Evolutionary conservation across 768 basidiomycete genomes (phyloP).

Genomic region (Boletus rufocinnamomeus): DNA sequence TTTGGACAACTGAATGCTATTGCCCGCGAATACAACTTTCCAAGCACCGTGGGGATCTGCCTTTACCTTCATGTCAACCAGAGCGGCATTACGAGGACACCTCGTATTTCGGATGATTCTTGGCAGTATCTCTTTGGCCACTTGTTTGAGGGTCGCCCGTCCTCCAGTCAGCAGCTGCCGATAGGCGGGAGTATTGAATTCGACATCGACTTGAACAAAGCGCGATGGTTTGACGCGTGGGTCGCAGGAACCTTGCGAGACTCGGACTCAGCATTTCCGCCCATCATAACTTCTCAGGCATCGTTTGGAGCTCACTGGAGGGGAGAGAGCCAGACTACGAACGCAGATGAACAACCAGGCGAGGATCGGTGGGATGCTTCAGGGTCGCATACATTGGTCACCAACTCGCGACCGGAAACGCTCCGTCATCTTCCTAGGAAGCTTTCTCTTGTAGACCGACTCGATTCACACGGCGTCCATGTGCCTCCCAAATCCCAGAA

Average conservation of each 20-base stretch:
- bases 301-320: slow-evolving; percentile 46
- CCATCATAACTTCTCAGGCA: slow-evolving; percentile 39
- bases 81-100: slow-evolving; percentile 54
- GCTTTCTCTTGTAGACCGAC: slow-evolving; percentile 67
- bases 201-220: slow-evolving; percentile 75
- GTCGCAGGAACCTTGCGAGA: slow-evolving; percentile 52
- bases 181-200: slow-evolving; percentile 84
- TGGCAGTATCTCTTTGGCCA: slow-evolving; percentile 76
- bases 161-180: slow-evolving; percentile 45
- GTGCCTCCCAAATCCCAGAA: slow-evolving; percentile 34
- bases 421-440: slow-evolving; percentile 62
- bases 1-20: slow-evolving; percentile 76
- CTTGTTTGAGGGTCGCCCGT: slow-evolving; percentile 47
- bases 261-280: slow-evolving; percentile 41
- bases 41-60: slow-evolving; percentile 73
- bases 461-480: slow-evolving; percentile 47
- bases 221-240: slow-evolving; percentile 81
- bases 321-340: slow-evolving; percentile 54
- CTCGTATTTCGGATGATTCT: slow-evolving; percentile 75
- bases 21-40: slow-evolving; percentile 80
- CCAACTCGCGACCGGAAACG: slow-evolving; percentile 29
- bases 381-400: slow-evolving; percentile 13
- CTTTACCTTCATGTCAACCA: slow-evolving; percentile 73
- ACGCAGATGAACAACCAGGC: slow-evolving; percentile 41
- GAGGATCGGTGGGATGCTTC: slow-evolving; percentile 38